Evolutionary conservation across 768 basidiomycete genomes (phyloP).

Genomic region (Mycena amicta): DNA sequence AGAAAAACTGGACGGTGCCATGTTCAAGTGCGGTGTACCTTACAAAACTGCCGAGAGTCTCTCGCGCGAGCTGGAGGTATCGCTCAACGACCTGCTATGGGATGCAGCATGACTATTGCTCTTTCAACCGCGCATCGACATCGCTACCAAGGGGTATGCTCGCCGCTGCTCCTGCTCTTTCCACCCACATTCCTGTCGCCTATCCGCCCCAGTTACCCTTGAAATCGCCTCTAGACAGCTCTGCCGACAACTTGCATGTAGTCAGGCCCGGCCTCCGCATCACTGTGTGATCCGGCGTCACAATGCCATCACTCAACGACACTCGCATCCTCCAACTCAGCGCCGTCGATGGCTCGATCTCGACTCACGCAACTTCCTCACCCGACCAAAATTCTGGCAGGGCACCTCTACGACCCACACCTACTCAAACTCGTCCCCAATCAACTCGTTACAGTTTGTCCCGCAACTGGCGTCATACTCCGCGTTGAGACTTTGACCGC

Average conservation of each 20-base stretch:
- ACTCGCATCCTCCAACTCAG: no score
- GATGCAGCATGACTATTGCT: slow-evolving; percentile 44
- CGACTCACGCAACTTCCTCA: no score
- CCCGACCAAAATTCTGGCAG: slow-evolving; percentile 37
- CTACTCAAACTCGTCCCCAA: slow-evolving; percentile 42
- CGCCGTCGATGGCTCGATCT: no score
- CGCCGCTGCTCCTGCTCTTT: slow-evolving; percentile 58
- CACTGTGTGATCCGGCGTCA: no score
- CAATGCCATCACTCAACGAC: no score
- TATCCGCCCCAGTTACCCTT: no score
- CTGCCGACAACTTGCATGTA: slow-evolving; percentile 48
- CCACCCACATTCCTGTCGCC: slow-evolving; percentile 67
- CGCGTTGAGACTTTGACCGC: slow-evolving; percentile 34
- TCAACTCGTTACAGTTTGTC: slow-evolving; percentile 51
- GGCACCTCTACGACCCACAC: slow-evolving; percentile 54
- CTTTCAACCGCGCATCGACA: slow-evolving; percentile 16
- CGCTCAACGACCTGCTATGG: slow-evolving; percentile 70
- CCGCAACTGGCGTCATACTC: slow-evolving; percentile 49
- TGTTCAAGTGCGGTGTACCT: slow-evolving; percentile 74
- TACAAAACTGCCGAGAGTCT: slow-evolving; percentile 56
- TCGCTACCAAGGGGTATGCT: slow-evolving; percentile 45
- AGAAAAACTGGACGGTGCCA: slow-evolving; percentile 70
- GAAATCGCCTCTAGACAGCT: slow-evolving; percentile 19
- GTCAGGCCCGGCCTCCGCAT: no score
- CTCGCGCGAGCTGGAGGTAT: slow-evolving; percentile 61